phyloP scores from a whole-genome alignment of 352 stramenopile species.

The Phytopythium helicoides region DNA sequence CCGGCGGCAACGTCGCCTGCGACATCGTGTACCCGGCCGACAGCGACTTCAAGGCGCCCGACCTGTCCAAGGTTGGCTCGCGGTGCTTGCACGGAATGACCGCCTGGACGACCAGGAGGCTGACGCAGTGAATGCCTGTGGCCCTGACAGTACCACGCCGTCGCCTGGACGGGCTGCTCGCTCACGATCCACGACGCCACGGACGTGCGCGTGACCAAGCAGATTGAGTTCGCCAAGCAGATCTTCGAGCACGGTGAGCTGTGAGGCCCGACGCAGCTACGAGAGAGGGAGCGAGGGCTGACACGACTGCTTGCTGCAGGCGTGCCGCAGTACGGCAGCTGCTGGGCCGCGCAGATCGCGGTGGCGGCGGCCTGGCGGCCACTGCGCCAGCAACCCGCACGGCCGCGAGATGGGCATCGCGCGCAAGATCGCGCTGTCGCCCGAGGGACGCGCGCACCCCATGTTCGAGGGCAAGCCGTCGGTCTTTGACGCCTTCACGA shows the following conservation, averaged over 20 bases:
- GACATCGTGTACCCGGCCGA: conserved; percentile 67
- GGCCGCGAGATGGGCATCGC: conserved; percentile 69
- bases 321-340: conserved; percentile 77
- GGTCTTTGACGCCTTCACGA: conserved; percentile 72
- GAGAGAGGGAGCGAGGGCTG: no score
- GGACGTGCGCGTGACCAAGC: conserved; percentile 45
- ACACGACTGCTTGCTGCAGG: no score
- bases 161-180: conserved; percentile 78
- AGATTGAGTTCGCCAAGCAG: conserved; percentile 35
- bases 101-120: no score
- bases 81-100: background rate
- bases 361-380: conserved; percentile 48
- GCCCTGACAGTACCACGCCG: conserved; percentile 49
- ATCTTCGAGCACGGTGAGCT: conserved; percentile 40
- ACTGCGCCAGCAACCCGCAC: conserved; percentile 55
- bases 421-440: conserved; percentile 64
- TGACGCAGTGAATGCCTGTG: no score
- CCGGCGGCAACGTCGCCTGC: conserved; percentile 31
- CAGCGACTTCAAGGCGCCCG: conserved; percentile 41
- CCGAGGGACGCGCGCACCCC: conserved; percentile 51
- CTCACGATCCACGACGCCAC: conserved; percentile 59
- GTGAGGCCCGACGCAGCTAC: no score
- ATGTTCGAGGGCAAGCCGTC: conserved; percentile 73
- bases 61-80: conserved; percentile 39
- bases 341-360: conserved; percentile 67